A percentile compares a stretch with the other conserved stretches of the same genome.
Evolutionary conservation across 2,329 filamentous ascomycete species (phyloP).

Genomic region (Neonectria ditissima): DNA sequence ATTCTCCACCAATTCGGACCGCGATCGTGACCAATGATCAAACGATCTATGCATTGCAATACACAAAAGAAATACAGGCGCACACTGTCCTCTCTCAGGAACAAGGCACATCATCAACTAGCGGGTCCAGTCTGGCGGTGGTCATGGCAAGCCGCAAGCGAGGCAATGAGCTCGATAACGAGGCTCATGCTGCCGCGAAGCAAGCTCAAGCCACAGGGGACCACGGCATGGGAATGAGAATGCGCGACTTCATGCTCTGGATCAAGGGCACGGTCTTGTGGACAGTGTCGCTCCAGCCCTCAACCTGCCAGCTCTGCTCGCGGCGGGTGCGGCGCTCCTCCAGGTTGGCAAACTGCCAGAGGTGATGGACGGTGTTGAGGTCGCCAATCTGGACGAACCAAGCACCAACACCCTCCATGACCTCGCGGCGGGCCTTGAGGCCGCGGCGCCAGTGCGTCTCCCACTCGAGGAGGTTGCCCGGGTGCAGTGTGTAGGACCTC

Average conservation of each 20-base stretch:
- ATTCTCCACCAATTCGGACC: constrained; percentile 30
- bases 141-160: constrained; percentile 4
- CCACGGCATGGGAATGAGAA: constrained; percentile 96
- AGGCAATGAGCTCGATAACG: not conserved
- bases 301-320: constrained; percentile 94
- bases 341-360: constrained; percentile 98
- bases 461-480: constrained; percentile 97
- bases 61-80: constrained; percentile 1
- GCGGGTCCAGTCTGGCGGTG: not conserved
- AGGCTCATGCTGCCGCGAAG: not conserved
- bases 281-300: constrained; percentile 97
- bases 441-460: constrained; percentile 98
- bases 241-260: constrained; percentile 93
- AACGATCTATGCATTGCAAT: constrained; percentile 32
- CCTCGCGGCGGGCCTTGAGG: constrained; percentile 88
- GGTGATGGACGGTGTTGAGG: constrained; percentile 95
- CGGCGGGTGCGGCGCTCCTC: constrained; percentile 91
- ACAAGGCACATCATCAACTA: not conserved
- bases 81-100: not conserved
- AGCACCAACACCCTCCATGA: constrained; percentile 98
- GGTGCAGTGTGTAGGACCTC: constrained; percentile 95
- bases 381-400: constrained; percentile 99
- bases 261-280: constrained; percentile 99
- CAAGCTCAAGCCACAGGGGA: constrained; percentile 82
- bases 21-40: constrained; percentile 31